Percentiles rank a stretch among this genome's conserved stretches.
Evolutionary conservation across 176 grass and related monocot species (phyloP).

Genomic region (Oryza nivara): DNA sequence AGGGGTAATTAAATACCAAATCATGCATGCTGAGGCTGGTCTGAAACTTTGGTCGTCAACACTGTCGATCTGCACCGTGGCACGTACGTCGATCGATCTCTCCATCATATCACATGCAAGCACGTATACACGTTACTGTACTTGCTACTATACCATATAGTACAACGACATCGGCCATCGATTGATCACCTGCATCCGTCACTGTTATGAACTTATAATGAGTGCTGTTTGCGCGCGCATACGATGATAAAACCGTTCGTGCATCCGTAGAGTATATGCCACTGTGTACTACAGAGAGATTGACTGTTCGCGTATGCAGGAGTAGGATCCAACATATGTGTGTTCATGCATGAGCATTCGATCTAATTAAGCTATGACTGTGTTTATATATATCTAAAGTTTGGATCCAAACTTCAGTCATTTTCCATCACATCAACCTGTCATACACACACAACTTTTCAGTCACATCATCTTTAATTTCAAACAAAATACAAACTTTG

Average conservation of each 20-base stretch:
- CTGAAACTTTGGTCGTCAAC: too few species aligned
- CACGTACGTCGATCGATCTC: background rate
- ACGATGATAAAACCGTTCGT: background rate
- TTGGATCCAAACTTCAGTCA: too few species aligned
- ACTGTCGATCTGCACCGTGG: background rate
- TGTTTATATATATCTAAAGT: too few species aligned
- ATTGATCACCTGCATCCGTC: background rate
- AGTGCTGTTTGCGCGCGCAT: background rate
- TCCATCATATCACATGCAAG: conserved; percentile 5
- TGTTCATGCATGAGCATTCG: too few species aligned
- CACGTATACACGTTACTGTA: background rate
- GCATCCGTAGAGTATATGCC: background rate
- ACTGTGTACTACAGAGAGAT: background rate
- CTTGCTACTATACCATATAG: background rate
- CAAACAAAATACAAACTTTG: too few species aligned
- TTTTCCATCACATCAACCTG: too few species aligned
- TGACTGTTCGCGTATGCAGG: background rate
- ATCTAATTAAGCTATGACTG: background rate
- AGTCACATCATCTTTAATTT: too few species aligned
- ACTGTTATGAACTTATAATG: background rate
- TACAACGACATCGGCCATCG: background rate
- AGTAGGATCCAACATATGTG: background rate
- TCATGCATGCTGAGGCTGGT: too few species aligned
- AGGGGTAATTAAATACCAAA: too few species aligned
- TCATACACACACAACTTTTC: too few species aligned